These are phyloP conservation scores for Macadamia integrifolia DNA, from an alignment of 164 flowering plant genomes.

Conservation along the genomic window DNA sequence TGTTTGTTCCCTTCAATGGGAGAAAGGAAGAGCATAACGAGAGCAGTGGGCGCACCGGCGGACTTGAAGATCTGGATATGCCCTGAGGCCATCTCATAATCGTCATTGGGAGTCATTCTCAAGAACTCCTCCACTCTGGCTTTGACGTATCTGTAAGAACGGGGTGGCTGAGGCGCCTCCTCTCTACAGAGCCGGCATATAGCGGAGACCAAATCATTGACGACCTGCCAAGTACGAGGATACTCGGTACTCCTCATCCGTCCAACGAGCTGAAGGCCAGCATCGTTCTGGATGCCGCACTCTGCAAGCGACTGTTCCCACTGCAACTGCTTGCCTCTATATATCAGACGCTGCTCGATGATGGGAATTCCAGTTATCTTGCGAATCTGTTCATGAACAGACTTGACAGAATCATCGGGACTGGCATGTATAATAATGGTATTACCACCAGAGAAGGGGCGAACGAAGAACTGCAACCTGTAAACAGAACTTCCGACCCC, in stretches of 20 bases:
- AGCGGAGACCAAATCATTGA: conserved; percentile 35
- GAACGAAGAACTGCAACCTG: conserved; percentile 64
- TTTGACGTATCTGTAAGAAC: conserved; percentile 13
- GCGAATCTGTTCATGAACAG: conserved; percentile 56
- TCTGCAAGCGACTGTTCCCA: conserved; percentile 51
- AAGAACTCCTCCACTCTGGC: conserved; percentile 35
- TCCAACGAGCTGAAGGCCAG: conserved; percentile 63
- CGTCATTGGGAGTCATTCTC: conserved; percentile 23
- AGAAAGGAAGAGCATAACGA: conserved; percentile 63
- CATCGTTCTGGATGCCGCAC: conserved; percentile 53
- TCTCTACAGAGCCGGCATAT: conserved; percentile 33
- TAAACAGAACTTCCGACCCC: conserved; percentile 6
- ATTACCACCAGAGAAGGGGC: conserved; percentile 41
- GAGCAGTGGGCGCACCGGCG: conserved; percentile 46
- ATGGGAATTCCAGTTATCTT: conserved; percentile 53
- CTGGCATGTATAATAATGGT: conserved; percentile 59
- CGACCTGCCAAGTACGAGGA: conserved; percentile 62
- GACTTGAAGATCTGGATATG: conserved; percentile 53
- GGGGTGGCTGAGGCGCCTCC: neutral
- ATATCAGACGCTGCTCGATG: conserved; percentile 65
- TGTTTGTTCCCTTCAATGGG: conserved; percentile 29
- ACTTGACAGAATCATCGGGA: conserved; percentile 43
- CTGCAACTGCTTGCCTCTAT: conserved; percentile 65
- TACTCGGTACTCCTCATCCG: conserved; percentile 67
- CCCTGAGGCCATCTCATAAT: conserved; percentile 23